Evolutionary conservation across 768 basidiomycete genomes (phyloP), one percentile per base, ranked within the genome.

Genomic region (Kwoniella sp.): DNA sequence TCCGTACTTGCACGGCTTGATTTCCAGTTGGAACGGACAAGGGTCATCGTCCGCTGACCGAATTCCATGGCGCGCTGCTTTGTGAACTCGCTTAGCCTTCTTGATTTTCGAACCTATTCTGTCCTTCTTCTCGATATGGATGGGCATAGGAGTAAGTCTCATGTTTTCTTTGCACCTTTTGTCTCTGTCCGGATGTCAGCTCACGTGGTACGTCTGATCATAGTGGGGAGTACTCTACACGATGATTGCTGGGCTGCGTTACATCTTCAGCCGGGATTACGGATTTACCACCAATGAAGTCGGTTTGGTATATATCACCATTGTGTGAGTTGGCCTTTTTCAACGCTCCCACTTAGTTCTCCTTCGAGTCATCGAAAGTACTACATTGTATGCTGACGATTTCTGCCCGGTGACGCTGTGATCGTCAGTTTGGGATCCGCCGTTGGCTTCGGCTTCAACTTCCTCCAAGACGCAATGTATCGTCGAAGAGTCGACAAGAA

Each of bases 101-200:
- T 80, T 91, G 65, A 65, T 85, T 15, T 89, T 89, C 0, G 92
- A 93, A 75, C 89, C 89, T 0, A 84, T 88, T 37, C 90, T 92
- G 7, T 80, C 85, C 2, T 87, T 87, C 71, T 89, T 92, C 63
- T 77, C 78, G 2, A 52, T 80, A 0, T 81, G 79, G 77, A 68
- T 79, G 22, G 87, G 57, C 2, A 87, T 92, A 64, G 84, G 85
- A 0, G 75, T 77, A 47, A 69, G 75, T 74, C 31, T 45, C 56
- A 13, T 23, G 28, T 13, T 50, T 25, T n/a, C 25, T 30, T 54
- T 37, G 51, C 22, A 11, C 17, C 53, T 56, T 9, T 20, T 12
- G 11, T 28, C 20, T 17, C n/a, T n/a, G n/a, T n/a, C n/a, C n/a
- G n/a, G 31, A 29, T 50, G 38, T 56, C 2, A 22, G 26, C 29